Base-by-base conservation (phyloP, 805 yeast genomes). In the Zygoascus flipseniorum region DNA sequence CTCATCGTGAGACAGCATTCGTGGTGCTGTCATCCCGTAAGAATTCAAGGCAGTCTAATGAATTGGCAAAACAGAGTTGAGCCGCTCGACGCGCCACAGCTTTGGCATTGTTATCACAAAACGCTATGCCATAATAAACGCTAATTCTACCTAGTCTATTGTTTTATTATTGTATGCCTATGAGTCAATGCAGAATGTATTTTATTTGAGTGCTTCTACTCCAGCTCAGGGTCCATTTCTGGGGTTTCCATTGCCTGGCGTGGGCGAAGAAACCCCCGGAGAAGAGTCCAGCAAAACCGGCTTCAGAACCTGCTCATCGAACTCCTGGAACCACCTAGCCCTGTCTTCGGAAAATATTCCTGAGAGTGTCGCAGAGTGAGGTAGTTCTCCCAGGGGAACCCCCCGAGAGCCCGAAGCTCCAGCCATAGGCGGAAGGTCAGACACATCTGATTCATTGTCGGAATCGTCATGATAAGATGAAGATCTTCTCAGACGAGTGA, bases 241-340 rank as follows among this genome's bases (percentile, higher is more conserved):
- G 28, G 28, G 28, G 28, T 23, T 23, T 23, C 28, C 28, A 23
- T 23, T 18, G 13, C 45, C 39, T n/a, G 32, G 20, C 19, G 47
- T 51, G 8, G 58, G 57, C 18, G 59, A 52, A 14, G 41, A 42
- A 8, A 58, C 31, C 5, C 58, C 59, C 4, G 62, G 62, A 2
- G 65, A 56, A 6, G 64, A 53, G 61, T 92, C 98, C 54, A 90
- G 76, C 51, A 92, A 76, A 0, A 89, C 96, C 0, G 97, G 97
- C 67, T 90, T 90, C 62, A 93, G 75, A 20, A 93, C 93, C 65
- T 88, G 88, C 62, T 93, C 97, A 66, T 93, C 99, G 65, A 93
- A 88, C 61, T 81, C 85, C 19, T 88, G 85, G 68, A 93, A 93
- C 98, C 99, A 92, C 65, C 79, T 83, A 10, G 90, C 86, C 56